Percentiles rank a stretch among this genome's conserved stretches.
These are phyloP conservation scores for Tritrichomonas foetus DNA, from an alignment of 208 protist genomes.

Conservation along the genomic window DNA sequence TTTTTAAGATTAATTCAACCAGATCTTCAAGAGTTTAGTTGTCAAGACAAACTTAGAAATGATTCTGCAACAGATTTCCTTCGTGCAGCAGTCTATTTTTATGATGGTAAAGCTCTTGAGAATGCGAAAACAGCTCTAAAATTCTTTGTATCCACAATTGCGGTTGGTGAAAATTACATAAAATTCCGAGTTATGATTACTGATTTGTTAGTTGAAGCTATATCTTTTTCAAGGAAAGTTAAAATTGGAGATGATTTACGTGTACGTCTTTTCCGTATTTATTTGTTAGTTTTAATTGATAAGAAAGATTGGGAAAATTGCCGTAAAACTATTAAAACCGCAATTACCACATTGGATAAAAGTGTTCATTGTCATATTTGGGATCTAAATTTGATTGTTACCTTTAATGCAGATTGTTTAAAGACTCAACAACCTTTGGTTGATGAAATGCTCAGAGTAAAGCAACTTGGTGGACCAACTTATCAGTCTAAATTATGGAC, in stretches of 20 bases:
- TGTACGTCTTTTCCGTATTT: background rate
- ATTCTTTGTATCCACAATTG: background rate
- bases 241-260: background rate
- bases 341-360: background rate
- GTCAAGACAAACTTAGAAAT: background rate
- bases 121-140: background rate
- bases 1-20: constrained; percentile 21
- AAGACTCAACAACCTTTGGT: background rate
- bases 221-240: background rate
- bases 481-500: background rate
- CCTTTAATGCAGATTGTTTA: background rate
- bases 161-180: background rate
- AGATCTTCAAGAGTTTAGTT: background rate
- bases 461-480: background rate
- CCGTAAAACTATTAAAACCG: background rate
- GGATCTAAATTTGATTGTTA: background rate
- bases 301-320: background rate
- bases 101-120: background rate
- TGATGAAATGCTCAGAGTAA: constrained; percentile 33
- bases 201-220: background rate
- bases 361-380: constrained; percentile 12
- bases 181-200: background rate
- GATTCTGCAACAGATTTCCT: background rate
- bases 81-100: background rate
- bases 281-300: background rate